Evolutionary conservation across 108 stramenopile genomes (phyloP).

Genomic region (Epithemia pelagica): DNA sequence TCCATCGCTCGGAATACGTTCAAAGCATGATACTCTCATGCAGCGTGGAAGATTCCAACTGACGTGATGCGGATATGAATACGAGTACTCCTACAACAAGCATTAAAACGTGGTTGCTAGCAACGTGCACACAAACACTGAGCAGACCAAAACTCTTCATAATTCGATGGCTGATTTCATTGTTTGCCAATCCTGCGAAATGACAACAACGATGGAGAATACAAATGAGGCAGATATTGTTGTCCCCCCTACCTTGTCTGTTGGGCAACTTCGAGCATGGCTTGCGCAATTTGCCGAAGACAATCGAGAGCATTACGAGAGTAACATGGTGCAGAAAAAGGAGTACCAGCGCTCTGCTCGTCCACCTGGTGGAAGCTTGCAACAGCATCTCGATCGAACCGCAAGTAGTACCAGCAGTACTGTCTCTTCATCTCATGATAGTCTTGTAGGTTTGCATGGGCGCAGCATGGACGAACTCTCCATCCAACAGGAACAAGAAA

Average conservation of each 20-base stretch:
- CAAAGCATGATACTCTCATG: no score
- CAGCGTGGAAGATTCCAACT: no score
- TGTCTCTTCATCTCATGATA: background rate
- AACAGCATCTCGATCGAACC: background rate
- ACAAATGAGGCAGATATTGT: background rate
- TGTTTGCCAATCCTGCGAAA: no score
- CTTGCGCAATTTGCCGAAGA: constrained; percentile 1
- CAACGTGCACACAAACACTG: no score
- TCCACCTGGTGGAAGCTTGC: background rate
- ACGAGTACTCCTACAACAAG: no score
- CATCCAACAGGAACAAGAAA: background rate
- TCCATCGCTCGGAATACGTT: no score
- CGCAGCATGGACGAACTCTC: background rate
- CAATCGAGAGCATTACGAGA: constrained; percentile 2
- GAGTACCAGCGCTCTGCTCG: background rate
- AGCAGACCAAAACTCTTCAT: no score
- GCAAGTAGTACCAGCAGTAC: background rate
- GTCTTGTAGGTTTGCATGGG: background rate
- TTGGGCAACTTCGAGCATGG: constrained; percentile 5
- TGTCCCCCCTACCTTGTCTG: background rate
- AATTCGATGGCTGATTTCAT: no score
- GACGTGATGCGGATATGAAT: no score
- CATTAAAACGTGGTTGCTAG: no score
- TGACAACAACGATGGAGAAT: background rate
- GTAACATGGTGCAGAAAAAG: background rate